Percentiles rank a stretch among this genome's conserved stretches.
Conservation (phyloP, 2,329 filamentous ascomycete species). For the Colletotrichum cuscutae region DNA sequence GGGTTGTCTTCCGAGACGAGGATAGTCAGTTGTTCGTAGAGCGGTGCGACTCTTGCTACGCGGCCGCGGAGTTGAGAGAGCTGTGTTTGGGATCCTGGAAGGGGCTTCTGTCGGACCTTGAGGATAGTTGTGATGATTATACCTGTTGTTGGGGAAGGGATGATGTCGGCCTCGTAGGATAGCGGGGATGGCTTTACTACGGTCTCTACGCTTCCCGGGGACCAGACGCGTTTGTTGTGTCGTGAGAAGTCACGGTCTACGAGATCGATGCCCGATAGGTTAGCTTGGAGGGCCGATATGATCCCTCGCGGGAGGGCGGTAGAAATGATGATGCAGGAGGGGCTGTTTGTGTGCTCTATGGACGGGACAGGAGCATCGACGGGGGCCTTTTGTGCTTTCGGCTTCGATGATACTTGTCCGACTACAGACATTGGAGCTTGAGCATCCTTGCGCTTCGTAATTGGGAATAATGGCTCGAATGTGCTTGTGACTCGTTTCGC, state of each 20-base stretch:
- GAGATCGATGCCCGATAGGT: slow-evolving; percentile 61
- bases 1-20: slow-evolving; percentile 69
- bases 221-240: slow-evolving; percentile 48
- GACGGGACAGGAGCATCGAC: slow-evolving; percentile 33
- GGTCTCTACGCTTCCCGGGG: slow-evolving; percentile 40
- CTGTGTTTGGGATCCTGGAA: slow-evolving; percentile 59
- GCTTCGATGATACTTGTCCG: neutral
- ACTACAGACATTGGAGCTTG: neutral
- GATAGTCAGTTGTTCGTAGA: slow-evolving; percentile 76
- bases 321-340: slow-evolving; percentile 60
- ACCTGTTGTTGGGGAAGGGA: slow-evolving; percentile 75
- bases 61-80: slow-evolving; percentile 63
- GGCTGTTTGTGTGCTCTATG: slow-evolving; percentile 29
- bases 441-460: neutral
- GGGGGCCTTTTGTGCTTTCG: neutral
- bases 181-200: slow-evolving; percentile 46
- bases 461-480: neutral
- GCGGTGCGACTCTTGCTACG: slow-evolving; percentile 60
- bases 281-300: slow-evolving; percentile 58
- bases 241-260: slow-evolving; percentile 69
- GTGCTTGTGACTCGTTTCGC: slow-evolving; percentile 36
- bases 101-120: slow-evolving; percentile 75
- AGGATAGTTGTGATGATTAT: slow-evolving; percentile 78
- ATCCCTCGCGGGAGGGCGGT: slow-evolving; percentile 58
- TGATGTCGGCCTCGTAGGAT: slow-evolving; percentile 75